Evolutionary conservation across 306 rosid species (phyloP).

Genomic region (Castanopsis chinensis): DNA sequence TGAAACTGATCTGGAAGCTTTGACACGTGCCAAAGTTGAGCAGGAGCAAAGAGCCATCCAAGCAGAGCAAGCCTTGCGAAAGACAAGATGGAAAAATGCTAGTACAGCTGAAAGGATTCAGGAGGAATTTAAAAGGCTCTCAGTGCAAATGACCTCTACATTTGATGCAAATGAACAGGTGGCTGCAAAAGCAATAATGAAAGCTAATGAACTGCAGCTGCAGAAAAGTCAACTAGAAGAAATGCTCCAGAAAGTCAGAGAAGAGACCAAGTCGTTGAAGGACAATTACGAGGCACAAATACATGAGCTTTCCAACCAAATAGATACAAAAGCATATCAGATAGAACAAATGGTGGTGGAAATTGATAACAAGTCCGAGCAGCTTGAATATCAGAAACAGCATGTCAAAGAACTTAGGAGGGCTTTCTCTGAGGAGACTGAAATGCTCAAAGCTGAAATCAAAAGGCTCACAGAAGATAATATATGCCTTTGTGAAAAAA

Average conservation of each 20-base stretch:
- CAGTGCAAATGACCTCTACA: conserved; percentile 72
- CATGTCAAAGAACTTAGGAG: conserved; percentile 45
- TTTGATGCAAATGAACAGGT: conserved; percentile 91
- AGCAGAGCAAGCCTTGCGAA: conserved; percentile 81
- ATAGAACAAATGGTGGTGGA: conserved; percentile 54
- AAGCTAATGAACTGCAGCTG: conserved; percentile 59
- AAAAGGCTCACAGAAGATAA: conserved; percentile 54
- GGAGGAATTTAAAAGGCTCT: conserved; percentile 78
- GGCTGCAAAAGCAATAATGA: conserved; percentile 64
- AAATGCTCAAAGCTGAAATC: conserved; percentile 48
- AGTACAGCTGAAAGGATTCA: conserved; percentile 85
- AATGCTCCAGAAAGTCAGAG: conserved; percentile 49
- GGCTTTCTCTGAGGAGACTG: conserved; percentile 56
- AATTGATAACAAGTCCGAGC: conserved; percentile 56
- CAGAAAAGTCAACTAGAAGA: conserved; percentile 61
- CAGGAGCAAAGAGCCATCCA: conserved; percentile 89
- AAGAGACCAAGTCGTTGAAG: conserved; percentile 54
- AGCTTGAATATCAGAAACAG: conserved; percentile 51
- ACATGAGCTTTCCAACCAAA: conserved; percentile 48
- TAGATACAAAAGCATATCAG: conserved; percentile 46
- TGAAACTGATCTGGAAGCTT: conserved; percentile 71
- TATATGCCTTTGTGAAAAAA: conserved; percentile 37
- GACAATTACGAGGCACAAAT: conserved; percentile 46
- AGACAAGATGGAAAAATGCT: conserved; percentile 66
- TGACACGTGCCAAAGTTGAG: conserved; percentile 64